A percentile compares a stretch with the other conserved stretches of the same genome.
Conservation (phyloP, 768 basidiomycete genomes). For the Termitomyces eurrhizus region DNA sequence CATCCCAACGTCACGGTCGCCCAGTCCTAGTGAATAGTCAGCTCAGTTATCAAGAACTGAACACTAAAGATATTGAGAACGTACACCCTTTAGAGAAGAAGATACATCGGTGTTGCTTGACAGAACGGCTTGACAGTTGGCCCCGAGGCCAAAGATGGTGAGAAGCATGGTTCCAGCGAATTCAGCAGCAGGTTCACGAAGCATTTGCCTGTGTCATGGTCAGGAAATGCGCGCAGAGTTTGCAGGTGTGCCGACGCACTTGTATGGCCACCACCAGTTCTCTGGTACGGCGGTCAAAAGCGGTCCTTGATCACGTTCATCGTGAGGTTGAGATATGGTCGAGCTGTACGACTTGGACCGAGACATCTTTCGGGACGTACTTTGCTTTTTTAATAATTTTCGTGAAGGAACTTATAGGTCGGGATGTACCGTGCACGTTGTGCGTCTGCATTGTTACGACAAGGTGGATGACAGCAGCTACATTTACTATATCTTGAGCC, state of each 20-base stretch:
- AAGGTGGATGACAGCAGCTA: no score
- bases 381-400: not conserved
- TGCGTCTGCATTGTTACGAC: not conserved
- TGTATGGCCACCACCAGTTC: slow-evolving; percentile 26
- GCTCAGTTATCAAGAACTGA: not conserved
- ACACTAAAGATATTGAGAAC: slow-evolving; percentile 9
- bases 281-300: not conserved
- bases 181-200: slow-evolving; percentile 42
- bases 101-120: slow-evolving; percentile 36
- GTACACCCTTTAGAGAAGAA: slow-evolving; percentile 42
- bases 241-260: slow-evolving; percentile 11
- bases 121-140: slow-evolving; percentile 46
- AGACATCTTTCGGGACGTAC: slow-evolving; percentile 2
- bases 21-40: slow-evolving; percentile 27
- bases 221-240: not conserved
- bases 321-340: not conserved
- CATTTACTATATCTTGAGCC: no score
- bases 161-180: slow-evolving; percentile 53
- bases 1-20: slow-evolving; percentile 41
- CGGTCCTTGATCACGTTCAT: not conserved
- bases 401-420: not conserved
- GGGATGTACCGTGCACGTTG: not conserved
- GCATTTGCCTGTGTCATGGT: slow-evolving; percentile 20
- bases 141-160: slow-evolving; percentile 47
- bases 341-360: slow-evolving; percentile 2